Evolutionary conservation across 2,329 filamentous ascomycete species (phyloP).

Genomic region (Fusarium sp.): DNA sequence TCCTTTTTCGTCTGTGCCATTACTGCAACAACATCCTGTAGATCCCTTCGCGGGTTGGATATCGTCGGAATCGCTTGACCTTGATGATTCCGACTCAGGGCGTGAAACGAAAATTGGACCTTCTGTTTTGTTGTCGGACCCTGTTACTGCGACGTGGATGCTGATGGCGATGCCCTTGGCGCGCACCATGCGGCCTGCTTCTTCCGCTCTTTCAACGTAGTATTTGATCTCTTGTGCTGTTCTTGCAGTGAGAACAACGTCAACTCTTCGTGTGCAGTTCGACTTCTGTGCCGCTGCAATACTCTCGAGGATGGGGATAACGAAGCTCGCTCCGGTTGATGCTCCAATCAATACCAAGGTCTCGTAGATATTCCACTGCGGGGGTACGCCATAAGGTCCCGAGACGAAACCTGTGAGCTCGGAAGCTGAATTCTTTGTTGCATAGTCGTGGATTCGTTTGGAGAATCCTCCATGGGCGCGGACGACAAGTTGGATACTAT

Average conservation of each 20-base stretch:
- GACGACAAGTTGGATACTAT: constrained; percentile 69
- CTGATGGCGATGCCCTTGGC: constrained; percentile 61
- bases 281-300: constrained; percentile 56
- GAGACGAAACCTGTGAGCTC: constrained; percentile 58
- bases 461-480: constrained; percentile 69
- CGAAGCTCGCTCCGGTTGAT: constrained; percentile 72
- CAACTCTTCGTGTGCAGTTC: constrained; percentile 64
- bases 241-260: constrained; percentile 64
- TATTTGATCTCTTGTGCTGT: constrained; percentile 66
- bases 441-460: constrained; percentile 61
- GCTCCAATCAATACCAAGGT: constrained; percentile 70
- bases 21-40: constrained; percentile 42
- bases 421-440: constrained; percentile 52
- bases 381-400: constrained; percentile 67
- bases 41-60: constrained; percentile 28
- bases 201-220: constrained; percentile 63
- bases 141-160: constrained; percentile 67
- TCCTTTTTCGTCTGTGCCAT: constrained; percentile 16
- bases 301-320: constrained; percentile 68
- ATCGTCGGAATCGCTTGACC: constrained; percentile 38
- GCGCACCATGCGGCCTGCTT: constrained; percentile 55
- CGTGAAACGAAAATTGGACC: constrained; percentile 50
- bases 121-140: constrained; percentile 19
- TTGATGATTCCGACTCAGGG: constrained; percentile 6
- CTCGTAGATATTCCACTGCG: constrained; percentile 69